Base-by-base conservation (phyloP, 495 filamentous ascomycete species). In the Aspergillus wentii region DNA sequence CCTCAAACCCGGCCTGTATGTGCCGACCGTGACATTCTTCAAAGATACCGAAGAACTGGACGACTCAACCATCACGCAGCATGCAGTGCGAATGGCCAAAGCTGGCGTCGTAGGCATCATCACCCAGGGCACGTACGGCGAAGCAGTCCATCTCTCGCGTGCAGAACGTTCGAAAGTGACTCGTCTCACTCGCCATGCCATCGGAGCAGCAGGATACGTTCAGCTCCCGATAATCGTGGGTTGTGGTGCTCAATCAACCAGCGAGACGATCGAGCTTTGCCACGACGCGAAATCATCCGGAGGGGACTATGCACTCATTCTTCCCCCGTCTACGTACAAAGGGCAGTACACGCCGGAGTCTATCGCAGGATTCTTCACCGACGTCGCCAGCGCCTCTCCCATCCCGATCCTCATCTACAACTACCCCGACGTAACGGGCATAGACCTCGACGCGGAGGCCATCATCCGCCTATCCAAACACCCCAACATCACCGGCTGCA, bases 381-480 rank as follows among this genome's bases (percentile, higher is more conserved):
- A 78, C 20, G 81, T 92, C 9, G 86, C 86, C 21, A 69, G 75
- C 45, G 68, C 69, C 13, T 85, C 82, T 5, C 83, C 84, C 7
- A 76, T 92, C 39, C 86, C 86, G 6, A 71, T 92, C 48, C 62
- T 90, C 38, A 86, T 90, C 49, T 92, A 92, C 68, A 92, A 90
- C 66, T 92, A 78, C 57, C 86, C 86, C 8, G 81, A 74, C 15
- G 86, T 82, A 5, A 79, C 79, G 23, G 85, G 86, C n/a, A 66
- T 87, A 45, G 84, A 90, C 55, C 76, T 90, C 41, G 47, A 62
- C 37, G 59, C 58, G 2, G 53, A 60, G n/a, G 52, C 54, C 35
- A 34, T 66, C 3, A 44, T 35, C 9, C 26, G 17, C 11, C 39
- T 62, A 1, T 41, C 40, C n/a, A 14, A 26, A 4, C 56, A 64